These are phyloP conservation scores for Salix exigua DNA, from an alignment of 345 rosid genomes.

Conservation along the genomic window DNA sequence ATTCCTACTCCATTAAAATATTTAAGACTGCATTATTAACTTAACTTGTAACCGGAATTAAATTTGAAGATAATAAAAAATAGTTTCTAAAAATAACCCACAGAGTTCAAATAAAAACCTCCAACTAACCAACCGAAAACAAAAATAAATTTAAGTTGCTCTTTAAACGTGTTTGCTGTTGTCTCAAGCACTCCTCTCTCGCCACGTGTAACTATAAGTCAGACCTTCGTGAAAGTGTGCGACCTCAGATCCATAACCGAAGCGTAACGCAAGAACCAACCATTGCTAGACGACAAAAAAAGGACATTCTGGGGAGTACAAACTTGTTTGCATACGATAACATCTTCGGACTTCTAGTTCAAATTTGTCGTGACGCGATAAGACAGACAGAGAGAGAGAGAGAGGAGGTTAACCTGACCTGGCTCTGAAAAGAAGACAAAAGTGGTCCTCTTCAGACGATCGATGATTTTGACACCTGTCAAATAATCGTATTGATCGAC, in stretches of 20 bases:
- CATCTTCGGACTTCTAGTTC: constrained; percentile 11
- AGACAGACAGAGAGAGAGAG: background rate
- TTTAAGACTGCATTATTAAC: too few species aligned
- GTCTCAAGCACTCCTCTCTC: background rate
- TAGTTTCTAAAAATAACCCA: too few species aligned
- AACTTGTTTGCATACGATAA: constrained; percentile 18
- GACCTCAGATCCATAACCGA: constrained; percentile 1
- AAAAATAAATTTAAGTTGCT: too few species aligned
- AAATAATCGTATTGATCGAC: background rate
- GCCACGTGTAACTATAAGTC: background rate
- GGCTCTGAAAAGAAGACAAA: constrained; percentile 21
- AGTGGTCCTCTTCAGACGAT: constrained; percentile 26
- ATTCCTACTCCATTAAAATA: too few species aligned
- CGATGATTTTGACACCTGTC: constrained; percentile 34
- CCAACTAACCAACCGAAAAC: too few species aligned
- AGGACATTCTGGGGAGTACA: constrained; percentile 27
- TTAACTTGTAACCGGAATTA: too few species aligned
- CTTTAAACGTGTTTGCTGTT: background rate
- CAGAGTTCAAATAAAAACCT: too few species aligned
- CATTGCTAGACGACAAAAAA: background rate
- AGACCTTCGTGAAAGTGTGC: background rate
- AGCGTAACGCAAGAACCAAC: background rate
- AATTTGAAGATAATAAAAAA: too few species aligned
- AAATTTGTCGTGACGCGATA: constrained; percentile 35
- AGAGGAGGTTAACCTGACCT: constrained; percentile 19